These are phyloP conservation scores for Pichia sp. DNA, from an alignment of 1,139 yeast genomes.

Conservation along the genomic window DNA sequence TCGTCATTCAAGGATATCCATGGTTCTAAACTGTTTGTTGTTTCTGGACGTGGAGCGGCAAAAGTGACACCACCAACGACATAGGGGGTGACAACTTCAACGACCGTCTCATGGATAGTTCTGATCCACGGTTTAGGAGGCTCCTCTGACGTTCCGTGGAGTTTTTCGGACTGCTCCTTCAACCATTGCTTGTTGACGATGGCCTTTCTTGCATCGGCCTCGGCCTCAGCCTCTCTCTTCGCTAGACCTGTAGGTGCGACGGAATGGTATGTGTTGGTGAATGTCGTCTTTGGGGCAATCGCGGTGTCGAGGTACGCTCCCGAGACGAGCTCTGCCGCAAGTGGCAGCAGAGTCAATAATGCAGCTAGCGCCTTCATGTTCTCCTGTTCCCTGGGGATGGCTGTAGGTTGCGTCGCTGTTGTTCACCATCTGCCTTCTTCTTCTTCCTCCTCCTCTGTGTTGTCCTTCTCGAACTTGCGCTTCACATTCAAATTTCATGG, in stretches of 20 bases:
- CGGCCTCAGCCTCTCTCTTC: too few species aligned
- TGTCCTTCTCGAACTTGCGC: too few species aligned
- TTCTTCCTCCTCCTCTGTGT: too few species aligned
- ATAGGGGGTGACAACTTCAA: slow-evolving; percentile 71
- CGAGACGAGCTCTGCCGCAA: neutral
- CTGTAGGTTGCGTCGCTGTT: too few species aligned
- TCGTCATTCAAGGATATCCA: slow-evolving; percentile 75
- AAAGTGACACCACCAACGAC: slow-evolving; percentile 79
- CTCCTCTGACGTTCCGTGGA: slow-evolving; percentile 24
- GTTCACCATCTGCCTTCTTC: too few species aligned
- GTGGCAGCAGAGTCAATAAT: neutral
- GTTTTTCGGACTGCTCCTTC: slow-evolving; percentile 31
- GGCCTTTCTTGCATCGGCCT: slow-evolving; percentile 31
- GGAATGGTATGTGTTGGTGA: neutral
- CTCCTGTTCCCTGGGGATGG: too few species aligned
- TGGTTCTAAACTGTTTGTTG: slow-evolving; percentile 64
- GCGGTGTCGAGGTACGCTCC: neutral
- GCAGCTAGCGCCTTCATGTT: too few species aligned
- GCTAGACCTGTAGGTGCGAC: slow-evolving; percentile 3
- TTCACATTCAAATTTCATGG: too few species aligned
- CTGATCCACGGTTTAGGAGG: slow-evolving; percentile 65
- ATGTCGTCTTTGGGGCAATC: slow-evolving; percentile 2
- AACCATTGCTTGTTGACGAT: slow-evolving; percentile 37
- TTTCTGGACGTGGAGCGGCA: slow-evolving; percentile 60
- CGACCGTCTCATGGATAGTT: slow-evolving; percentile 50